Percentiles rank a stretch among this genome's conserved stretches.
These are phyloP conservation scores for Entophlyctis luteolus DNA, from an alignment of 192 early-diverging fungal species.

Conservation along the genomic window DNA sequence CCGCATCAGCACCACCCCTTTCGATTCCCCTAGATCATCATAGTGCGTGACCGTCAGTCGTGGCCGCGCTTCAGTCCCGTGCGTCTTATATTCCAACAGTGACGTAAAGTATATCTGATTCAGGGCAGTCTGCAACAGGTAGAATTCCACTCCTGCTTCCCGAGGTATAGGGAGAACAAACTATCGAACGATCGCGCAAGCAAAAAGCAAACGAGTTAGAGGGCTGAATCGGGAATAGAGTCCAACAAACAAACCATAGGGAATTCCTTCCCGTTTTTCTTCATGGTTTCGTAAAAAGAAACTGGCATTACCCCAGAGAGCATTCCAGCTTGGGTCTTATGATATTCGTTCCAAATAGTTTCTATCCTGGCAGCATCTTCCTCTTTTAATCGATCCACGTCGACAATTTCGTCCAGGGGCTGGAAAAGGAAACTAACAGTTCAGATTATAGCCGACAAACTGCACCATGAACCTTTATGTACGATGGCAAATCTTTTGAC, in stretches of 20 bases:
- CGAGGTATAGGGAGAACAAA: constrained; percentile 84
- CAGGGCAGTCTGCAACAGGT: constrained; percentile 75
- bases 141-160: constrained; percentile 79
- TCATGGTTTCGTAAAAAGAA: constrained; percentile 56
- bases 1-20: constrained; percentile 86
- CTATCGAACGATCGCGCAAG: constrained; percentile 32
- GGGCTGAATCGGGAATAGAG: neutral
- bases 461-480: constrained; percentile 28
- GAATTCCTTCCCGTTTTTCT: constrained; percentile 47
- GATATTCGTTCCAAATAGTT: constrained; percentile 76
- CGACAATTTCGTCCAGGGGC: constrained; percentile 38
- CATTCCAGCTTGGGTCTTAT: constrained; percentile 47
- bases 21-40: constrained; percentile 72
- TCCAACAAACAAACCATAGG: constrained; percentile 45
- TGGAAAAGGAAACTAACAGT: neutral
- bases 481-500: constrained; percentile 22
- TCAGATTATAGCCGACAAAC: neutral
- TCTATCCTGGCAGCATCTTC: constrained; percentile 32
- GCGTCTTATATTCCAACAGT: constrained; percentile 81
- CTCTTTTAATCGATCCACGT: constrained; percentile 30
- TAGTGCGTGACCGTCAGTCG: constrained; percentile 83
- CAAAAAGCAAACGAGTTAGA: neutral
- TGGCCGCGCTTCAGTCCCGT: constrained; percentile 70
- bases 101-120: constrained; percentile 83
- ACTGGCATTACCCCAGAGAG: constrained; percentile 64